These are phyloP conservation scores for Yamadazyma triangularis DNA, from an alignment of 1,139 yeast species.

Conservation along the genomic window DNA sequence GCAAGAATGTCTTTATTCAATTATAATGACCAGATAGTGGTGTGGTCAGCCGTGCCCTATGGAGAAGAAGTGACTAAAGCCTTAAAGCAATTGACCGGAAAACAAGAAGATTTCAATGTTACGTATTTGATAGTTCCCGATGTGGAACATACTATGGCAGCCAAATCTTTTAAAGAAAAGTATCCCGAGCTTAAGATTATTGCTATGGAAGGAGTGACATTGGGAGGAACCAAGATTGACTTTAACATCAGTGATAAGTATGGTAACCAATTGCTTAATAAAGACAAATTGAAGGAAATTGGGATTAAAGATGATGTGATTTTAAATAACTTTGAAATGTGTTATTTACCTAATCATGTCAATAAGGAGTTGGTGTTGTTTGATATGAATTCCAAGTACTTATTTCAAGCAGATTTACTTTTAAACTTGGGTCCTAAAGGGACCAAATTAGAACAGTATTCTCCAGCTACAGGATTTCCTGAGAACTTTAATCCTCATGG, in stretches of 20 bases:
- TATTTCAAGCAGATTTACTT: slow-evolving; percentile 55
- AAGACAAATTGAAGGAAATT: slow-evolving; percentile 17
- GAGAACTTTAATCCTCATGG: slow-evolving; percentile 31
- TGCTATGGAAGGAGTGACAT: slow-evolving; percentile 41
- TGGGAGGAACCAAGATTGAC: slow-evolving; percentile 25
- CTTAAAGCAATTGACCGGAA: slow-evolving; percentile 30
- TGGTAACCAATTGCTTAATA: slow-evolving; percentile 26
- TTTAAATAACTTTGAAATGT: slow-evolving; percentile 45
- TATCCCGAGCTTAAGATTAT: slow-evolving; percentile 47
- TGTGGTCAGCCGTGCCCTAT: slow-evolving; percentile 63
- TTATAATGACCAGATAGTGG: slow-evolving; percentile 34
- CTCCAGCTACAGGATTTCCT: slow-evolving; percentile 45
- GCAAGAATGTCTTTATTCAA: slow-evolving; percentile 54
- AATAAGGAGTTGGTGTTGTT: slow-evolving; percentile 54
- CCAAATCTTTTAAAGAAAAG: slow-evolving; percentile 43
- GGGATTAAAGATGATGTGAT: slow-evolving; percentile 25
- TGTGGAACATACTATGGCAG: slow-evolving; percentile 54
- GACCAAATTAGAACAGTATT: slow-evolving; percentile 24
- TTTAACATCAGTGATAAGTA: slow-evolving; percentile 21
- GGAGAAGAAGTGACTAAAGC: slow-evolving; percentile 40
- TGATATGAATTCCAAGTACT: slow-evolving; percentile 40
- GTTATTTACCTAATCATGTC: slow-evolving; percentile 48
- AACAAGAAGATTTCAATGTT: slow-evolving; percentile 27
- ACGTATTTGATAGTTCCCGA: slow-evolving; percentile 50
- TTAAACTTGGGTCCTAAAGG: slow-evolving; percentile 41